Percentiles rank a stretch among this genome's conserved stretches.
phyloP scores from a whole-genome alignment of 306 rosid species.

The Fagus crenata region DNA sequence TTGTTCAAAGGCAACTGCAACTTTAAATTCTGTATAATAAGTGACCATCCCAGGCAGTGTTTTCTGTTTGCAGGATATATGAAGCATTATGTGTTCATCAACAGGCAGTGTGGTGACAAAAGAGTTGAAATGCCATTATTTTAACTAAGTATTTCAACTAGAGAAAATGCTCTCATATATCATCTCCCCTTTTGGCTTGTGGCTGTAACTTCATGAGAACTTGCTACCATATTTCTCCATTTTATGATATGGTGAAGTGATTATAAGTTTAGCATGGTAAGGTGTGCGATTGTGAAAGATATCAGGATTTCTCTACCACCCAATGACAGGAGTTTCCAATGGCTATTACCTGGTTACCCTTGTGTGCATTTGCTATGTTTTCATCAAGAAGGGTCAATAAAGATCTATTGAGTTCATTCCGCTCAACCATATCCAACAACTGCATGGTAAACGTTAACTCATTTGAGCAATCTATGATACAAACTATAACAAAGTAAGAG shows the following conservation, averaged over 20 bases:
- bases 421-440: conserved; percentile 82
- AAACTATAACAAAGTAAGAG: background rate
- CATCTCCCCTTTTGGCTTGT: background rate
- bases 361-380: conserved; percentile 77
- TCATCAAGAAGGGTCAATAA: conserved; percentile 85
- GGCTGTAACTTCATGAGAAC: background rate
- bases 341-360: conserved; percentile 66
- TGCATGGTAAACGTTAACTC: conserved; percentile 36
- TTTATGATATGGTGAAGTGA: background rate
- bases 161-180: background rate
- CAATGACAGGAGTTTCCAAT: conserved; percentile 11
- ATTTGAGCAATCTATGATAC: conserved; percentile 2
- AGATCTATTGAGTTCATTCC: conserved; percentile 73
- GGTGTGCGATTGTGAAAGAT: background rate
- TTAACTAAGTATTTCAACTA: background rate
- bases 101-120: background rate
- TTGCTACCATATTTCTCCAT: background rate
- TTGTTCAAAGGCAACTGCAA: background rate
- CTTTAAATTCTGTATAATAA: background rate
- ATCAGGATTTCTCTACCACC: background rate
- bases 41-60: background rate
- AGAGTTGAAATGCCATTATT: background rate
- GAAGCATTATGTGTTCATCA: background rate
- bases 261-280: background rate
- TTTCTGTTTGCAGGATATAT: background rate